phyloP scores from a whole-genome alignment of 2,329 filamentous ascomycete species.

The Calonectria hawksworthii region DNA sequence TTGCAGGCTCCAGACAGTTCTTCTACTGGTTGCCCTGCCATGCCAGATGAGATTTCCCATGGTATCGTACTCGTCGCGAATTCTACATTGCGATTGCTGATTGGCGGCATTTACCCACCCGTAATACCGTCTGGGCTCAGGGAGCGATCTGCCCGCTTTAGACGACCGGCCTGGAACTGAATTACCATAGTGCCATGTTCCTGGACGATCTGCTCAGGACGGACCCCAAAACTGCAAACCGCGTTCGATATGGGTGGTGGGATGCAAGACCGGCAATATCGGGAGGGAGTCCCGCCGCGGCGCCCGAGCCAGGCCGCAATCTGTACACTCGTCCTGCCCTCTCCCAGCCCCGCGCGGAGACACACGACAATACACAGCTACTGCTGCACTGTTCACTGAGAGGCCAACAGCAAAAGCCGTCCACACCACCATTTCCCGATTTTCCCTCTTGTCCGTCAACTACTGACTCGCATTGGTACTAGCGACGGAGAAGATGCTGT shows the following conservation, averaged over 20 bases:
- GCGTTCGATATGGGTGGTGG: conserved; percentile 1
- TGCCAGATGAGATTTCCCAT: not conserved
- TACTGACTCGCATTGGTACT: conserved; percentile 36
- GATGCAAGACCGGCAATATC: conserved; percentile 25
- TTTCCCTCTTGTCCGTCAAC: conserved; percentile 35
- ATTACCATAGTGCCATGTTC: conserved; percentile 14
- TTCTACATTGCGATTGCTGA: not conserved
- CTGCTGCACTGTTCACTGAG: conserved; percentile 40
- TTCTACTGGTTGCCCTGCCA: not conserved
- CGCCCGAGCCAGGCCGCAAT: conserved; percentile 22
- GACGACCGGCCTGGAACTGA: conserved; percentile 18
- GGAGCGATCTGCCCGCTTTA: conserved; percentile 14
- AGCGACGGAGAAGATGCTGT: conserved; percentile 1
- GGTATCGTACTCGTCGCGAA: not conserved
- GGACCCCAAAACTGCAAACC: conserved; percentile 7
- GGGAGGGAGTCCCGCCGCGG: conserved; percentile 37
- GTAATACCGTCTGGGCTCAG: not conserved
- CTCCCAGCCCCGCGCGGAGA: conserved; percentile 35
- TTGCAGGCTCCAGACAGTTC: not conserved
- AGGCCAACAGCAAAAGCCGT: conserved; percentile 38
- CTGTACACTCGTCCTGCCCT: conserved; percentile 28
- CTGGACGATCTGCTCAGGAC: conserved; percentile 5
- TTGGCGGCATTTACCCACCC: not conserved
- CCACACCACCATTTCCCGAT: conserved; percentile 38
- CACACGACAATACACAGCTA: conserved; percentile 29